phyloP scores from a whole-genome alignment of 1,139 yeast species.

The Hyphopichia fennica region DNA sequence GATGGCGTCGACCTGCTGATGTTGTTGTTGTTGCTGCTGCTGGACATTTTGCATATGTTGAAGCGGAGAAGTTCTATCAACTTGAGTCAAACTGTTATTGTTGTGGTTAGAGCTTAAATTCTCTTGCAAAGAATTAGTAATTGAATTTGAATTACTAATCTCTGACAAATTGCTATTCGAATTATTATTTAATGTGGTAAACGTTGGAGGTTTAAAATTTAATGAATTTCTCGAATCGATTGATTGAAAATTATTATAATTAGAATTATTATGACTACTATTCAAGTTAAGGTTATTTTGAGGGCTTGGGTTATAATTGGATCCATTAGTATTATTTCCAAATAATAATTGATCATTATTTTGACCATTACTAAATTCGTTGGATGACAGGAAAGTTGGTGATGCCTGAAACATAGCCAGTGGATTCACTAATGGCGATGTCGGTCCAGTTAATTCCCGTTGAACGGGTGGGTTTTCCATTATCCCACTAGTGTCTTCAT shows the following conservation, averaged over 20 bases:
- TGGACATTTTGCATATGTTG: conserved; percentile 5
- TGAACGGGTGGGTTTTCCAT: conserved; percentile 16
- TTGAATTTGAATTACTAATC: conserved; percentile 26
- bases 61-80: conserved; percentile 9
- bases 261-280: conserved; percentile 5
- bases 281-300: not conserved
- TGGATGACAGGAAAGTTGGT: conserved; percentile 24
- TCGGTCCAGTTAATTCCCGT: conserved; percentile 2
- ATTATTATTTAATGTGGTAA: conserved; percentile 44
- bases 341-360: conserved; percentile 2
- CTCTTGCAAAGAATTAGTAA: conserved; percentile 17
- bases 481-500: conserved; percentile 33
- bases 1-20: not conserved
- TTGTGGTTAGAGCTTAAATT: conserved; percentile 1
- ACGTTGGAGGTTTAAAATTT: conserved; percentile 43
- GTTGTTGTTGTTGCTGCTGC: conserved; percentile 2
- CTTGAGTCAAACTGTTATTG: conserved; percentile 4
- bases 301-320: not conserved
- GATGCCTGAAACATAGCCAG: conserved; percentile 16
- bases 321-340: not conserved
- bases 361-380: conserved; percentile 6
- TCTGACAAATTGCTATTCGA: conserved; percentile 44
- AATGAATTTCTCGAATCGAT: conserved; percentile 37
- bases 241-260: conserved; percentile 30
- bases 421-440: conserved; percentile 6